These are phyloP conservation scores for Cryptomeria japonica DNA, from an alignment of 75 land plant genomes.

Conservation along the genomic window DNA sequence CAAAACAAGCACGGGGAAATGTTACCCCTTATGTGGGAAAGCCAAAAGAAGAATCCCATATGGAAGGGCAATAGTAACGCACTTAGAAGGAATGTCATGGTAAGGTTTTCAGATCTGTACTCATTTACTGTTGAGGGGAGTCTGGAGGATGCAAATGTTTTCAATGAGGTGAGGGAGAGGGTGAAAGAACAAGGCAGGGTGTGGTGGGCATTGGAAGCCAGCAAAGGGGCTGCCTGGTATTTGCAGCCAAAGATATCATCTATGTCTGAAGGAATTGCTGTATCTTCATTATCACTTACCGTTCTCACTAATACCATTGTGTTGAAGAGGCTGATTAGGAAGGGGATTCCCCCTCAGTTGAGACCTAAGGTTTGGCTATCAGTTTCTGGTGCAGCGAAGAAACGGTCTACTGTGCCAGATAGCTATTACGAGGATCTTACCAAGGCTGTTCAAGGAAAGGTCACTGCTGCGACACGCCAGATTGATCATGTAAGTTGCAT, in stretches of 20 bases:
- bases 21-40: not conserved
- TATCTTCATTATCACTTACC: constrained; percentile 42
- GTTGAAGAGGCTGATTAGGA: constrained; percentile 85
- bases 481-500: constrained; percentile 85
- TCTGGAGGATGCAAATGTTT: constrained; percentile 77
- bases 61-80: constrained; percentile 17
- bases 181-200: constrained; percentile 76
- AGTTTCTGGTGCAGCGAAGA: constrained; percentile 86
- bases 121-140: constrained; percentile 86
- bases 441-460: constrained; percentile 65
- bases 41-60: not conserved
- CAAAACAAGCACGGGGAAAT: constrained; percentile 1
- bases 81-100: constrained; percentile 48
- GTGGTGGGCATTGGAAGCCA: constrained; percentile 90
- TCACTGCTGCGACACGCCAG: constrained; percentile 84
- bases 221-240: constrained; percentile 92
- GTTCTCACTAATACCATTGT: constrained; percentile 42
- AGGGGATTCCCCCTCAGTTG: constrained; percentile 81
- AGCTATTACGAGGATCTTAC: constrained; percentile 80
- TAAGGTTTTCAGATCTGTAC: constrained; percentile 84
- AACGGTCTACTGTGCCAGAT: constrained; percentile 84
- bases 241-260: constrained; percentile 69
- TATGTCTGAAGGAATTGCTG: constrained; percentile 44
- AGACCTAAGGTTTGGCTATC: constrained; percentile 92
- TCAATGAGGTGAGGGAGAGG: constrained; percentile 87